These are phyloP conservation scores for Rhizoctonia solani DNA, from an alignment of 1,284 basidiomycete genomes.

Conservation along the genomic window DNA sequence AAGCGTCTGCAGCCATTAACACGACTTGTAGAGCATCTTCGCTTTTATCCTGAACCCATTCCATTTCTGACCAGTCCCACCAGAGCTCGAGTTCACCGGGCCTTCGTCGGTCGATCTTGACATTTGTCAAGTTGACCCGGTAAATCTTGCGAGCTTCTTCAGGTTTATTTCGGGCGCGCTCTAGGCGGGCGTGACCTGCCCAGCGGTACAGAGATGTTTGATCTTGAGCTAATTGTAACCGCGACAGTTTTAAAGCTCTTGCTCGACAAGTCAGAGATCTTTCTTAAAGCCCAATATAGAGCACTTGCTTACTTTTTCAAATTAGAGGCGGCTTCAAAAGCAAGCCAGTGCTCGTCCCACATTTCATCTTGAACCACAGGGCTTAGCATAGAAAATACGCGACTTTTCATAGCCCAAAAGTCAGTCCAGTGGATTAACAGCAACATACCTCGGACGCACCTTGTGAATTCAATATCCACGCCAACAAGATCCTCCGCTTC, in stretches of 20 bases:
- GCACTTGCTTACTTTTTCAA: slow-evolving; percentile 58
- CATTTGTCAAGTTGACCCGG: slow-evolving; percentile 54
- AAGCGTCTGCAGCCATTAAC: slow-evolving; percentile 57
- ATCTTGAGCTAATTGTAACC: slow-evolving; percentile 63
- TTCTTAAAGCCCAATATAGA: slow-evolving; percentile 27
- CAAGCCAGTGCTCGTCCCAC: slow-evolving; percentile 66
- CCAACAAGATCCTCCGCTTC: slow-evolving; percentile 53
- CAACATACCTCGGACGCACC: slow-evolving; percentile 39
- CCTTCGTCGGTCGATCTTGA: slow-evolving; percentile 36
- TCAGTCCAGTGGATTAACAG: too few relatives aligned
- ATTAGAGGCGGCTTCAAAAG: slow-evolving; percentile 68
- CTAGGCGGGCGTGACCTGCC: slow-evolving; percentile 80
- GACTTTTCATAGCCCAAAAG: too few relatives aligned
- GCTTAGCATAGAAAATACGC: slow-evolving; percentile 63
- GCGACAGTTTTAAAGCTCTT: slow-evolving; percentile 78
- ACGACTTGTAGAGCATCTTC: slow-evolving; percentile 59
- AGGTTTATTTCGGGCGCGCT: slow-evolving; percentile 68
- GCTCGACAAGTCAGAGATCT: slow-evolving; percentile 34
- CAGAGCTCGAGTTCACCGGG: slow-evolving; percentile 61
- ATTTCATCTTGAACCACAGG: slow-evolving; percentile 49
- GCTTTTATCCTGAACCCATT: slow-evolving; percentile 67
- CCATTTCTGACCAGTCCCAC: slow-evolving; percentile 90
- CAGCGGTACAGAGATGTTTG: slow-evolving; percentile 74
- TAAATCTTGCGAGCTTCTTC: slow-evolving; percentile 85
- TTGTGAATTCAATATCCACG: slow-evolving; percentile 55